Percentiles rank a stretch among this genome's conserved stretches.
These are phyloP conservation scores for Alternaria arborescens DNA, from an alignment of 2,329 filamentous ascomycete genomes.

Conservation along the genomic window DNA sequence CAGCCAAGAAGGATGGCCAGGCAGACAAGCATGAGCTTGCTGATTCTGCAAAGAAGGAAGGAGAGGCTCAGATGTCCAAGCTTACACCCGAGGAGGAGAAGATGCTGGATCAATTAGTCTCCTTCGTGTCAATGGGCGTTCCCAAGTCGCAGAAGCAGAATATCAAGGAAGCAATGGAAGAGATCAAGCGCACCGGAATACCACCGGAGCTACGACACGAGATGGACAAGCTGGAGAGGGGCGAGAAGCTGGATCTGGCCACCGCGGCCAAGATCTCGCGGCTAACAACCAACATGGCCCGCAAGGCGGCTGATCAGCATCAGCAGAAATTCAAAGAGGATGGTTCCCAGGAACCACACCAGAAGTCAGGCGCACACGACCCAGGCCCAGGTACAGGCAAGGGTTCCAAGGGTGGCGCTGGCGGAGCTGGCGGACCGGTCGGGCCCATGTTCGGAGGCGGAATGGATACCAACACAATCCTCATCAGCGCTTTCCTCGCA, in stretches of 20 bases:
- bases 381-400: constrained; percentile 51
- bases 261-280: constrained; percentile 69
- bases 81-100: constrained; percentile 66
- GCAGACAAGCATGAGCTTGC: constrained; percentile 43
- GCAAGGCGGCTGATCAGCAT: constrained; percentile 58
- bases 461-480: constrained; percentile 63
- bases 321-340: constrained; percentile 37
- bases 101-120: constrained; percentile 66
- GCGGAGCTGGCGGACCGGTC: constrained; percentile 26
- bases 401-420: constrained; percentile 36
- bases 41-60: constrained; percentile 50
- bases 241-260: constrained; percentile 60
- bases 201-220: constrained; percentile 73
- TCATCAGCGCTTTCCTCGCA: constrained; percentile 67
- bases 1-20: constrained; percentile 43
- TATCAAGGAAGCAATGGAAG: constrained; percentile 67
- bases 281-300: constrained; percentile 65
- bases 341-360: constrained; percentile 43
- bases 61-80: constrained; percentile 54
- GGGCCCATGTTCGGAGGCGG: constrained; percentile 34
- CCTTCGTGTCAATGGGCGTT: constrained; percentile 64
- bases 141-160: constrained; percentile 68
- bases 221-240: constrained; percentile 63
- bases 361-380: constrained; percentile 57
- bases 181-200: constrained; percentile 73